phyloP scores from a whole-genome alignment of 2,329 filamentous ascomycete species.

The Septoria petroselini region DNA sequence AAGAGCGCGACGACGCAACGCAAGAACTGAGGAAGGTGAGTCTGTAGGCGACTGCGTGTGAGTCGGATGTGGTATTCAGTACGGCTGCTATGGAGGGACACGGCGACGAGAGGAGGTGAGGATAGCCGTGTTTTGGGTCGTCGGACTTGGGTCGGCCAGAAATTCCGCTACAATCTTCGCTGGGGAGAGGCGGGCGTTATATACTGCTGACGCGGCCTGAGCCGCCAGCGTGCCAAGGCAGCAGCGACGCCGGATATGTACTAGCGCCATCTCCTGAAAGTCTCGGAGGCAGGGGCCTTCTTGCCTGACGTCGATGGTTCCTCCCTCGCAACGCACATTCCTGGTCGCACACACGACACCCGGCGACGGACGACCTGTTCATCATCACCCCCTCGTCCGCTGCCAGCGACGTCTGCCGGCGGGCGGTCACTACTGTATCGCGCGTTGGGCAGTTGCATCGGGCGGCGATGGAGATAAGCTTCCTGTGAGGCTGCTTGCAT shows the following conservation, averaged over 20 bases:
- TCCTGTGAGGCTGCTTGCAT: slow-evolving; percentile 6
- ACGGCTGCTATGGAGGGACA: slow-evolving; percentile 16
- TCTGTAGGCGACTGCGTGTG: slow-evolving; percentile 1
- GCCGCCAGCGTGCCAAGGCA: background rate
- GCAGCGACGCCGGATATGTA: background rate
- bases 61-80: slow-evolving; percentile 9
- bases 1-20: slow-evolving; percentile 12
- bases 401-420: background rate
- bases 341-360: background rate
- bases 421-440: background rate
- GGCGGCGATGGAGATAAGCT: slow-evolving; percentile 12
- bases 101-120: slow-evolving; percentile 9
- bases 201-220: slow-evolving; percentile 2
- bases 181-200: slow-evolving; percentile 3
- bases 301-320: background rate
- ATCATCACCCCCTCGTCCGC: background rate
- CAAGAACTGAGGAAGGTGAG: slow-evolving; percentile 12
- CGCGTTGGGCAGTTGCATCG: slow-evolving; percentile 4
- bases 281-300: slow-evolving; percentile 1
- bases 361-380: background rate
- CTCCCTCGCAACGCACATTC: background rate
- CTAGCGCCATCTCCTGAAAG: slow-evolving; percentile 3
- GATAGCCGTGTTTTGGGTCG: slow-evolving; percentile 5
- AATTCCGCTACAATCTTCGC: background rate
- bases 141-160: slow-evolving; percentile 4